A percentile compares a stretch with the other conserved stretches of the same genome.
phyloP scores from a whole-genome alignment of 192 early-diverging fungal species.

The Mycoemilia scoparia region DNA sequence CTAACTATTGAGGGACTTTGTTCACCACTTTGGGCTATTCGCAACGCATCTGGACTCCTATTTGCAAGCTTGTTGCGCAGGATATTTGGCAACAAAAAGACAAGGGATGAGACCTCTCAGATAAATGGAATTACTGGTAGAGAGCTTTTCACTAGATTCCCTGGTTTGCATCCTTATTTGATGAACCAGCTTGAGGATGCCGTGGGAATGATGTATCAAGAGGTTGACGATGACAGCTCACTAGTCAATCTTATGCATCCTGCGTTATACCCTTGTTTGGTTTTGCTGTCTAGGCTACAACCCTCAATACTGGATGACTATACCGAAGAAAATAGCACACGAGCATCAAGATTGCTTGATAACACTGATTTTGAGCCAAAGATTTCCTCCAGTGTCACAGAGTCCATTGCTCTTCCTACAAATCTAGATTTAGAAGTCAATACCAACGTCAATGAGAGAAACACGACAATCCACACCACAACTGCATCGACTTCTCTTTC shows the following conservation, averaged over 20 bases:
- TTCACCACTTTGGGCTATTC: conserved; percentile 69
- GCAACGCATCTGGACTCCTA: conserved; percentile 86
- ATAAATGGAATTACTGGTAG: conserved; percentile 63
- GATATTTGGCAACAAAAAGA: conserved; percentile 67
- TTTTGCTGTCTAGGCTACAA: conserved; percentile 63
- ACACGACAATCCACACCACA: conserved; percentile 25
- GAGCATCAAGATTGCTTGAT: too few species aligned
- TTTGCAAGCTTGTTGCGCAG: conserved; percentile 71
- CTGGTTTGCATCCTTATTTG: conserved; percentile 57
- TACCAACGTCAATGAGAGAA: conserved; percentile 27
- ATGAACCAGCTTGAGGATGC: conserved; percentile 53
- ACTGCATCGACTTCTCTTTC: conserved; percentile 22
- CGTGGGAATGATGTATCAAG: conserved; percentile 29
- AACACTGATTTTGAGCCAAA: too few species aligned
- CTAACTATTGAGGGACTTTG: conserved; percentile 66
- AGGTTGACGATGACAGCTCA: not conserved
- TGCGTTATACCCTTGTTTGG: conserved; percentile 76
- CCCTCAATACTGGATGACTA: conserved; percentile 44
- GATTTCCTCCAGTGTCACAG: too few species aligned
- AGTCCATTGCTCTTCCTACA: conserved; percentile 25
- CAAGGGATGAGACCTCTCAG: conserved; percentile 49
- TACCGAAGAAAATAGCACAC: too few species aligned
- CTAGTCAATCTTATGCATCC: conserved; percentile 44
- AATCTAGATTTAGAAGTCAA: conserved; percentile 19
- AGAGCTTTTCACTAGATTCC: conserved; percentile 83